Conservation (phyloP, 345 rosid genomes). For the Eucalyptus sideroxylon region DNA sequence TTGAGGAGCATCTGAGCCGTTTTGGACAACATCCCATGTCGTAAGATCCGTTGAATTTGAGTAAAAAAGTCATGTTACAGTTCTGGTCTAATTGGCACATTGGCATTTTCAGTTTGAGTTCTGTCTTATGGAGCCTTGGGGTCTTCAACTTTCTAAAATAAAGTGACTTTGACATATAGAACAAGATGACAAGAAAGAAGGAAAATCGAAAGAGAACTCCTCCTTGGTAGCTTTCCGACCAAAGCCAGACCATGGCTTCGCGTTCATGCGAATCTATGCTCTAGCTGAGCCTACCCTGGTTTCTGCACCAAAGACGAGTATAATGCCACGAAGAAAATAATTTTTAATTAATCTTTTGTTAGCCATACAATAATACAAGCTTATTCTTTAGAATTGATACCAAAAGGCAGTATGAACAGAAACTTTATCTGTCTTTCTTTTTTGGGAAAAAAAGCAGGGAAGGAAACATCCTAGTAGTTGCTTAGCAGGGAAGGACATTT, state of each 20-base stretch:
- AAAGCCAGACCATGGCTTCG: not conserved
- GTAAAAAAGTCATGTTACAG: no score
- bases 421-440: not conserved
- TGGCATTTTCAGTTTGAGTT: not conserved
- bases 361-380: not conserved
- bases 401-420: not conserved
- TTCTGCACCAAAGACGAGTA: not conserved
- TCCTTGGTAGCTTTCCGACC: not conserved
- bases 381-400: not conserved
- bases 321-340: not conserved
- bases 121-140: not conserved
- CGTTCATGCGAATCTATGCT: not conserved
- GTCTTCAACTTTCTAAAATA: not conserved
- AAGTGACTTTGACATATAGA: not conserved
- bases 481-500: not conserved
- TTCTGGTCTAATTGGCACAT: not conserved
- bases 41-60: not conserved
- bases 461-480: not conserved
- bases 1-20: not conserved
- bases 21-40: not conserved
- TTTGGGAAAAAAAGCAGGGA: not conserved
- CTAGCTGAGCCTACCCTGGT: not conserved
- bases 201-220: not conserved
- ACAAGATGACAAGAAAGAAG: not conserved
- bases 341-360: not conserved